These are phyloP conservation scores for Colletotrichum magnum DNA, from an alignment of 2,329 filamentous ascomycete genomes.

Conservation along the genomic window DNA sequence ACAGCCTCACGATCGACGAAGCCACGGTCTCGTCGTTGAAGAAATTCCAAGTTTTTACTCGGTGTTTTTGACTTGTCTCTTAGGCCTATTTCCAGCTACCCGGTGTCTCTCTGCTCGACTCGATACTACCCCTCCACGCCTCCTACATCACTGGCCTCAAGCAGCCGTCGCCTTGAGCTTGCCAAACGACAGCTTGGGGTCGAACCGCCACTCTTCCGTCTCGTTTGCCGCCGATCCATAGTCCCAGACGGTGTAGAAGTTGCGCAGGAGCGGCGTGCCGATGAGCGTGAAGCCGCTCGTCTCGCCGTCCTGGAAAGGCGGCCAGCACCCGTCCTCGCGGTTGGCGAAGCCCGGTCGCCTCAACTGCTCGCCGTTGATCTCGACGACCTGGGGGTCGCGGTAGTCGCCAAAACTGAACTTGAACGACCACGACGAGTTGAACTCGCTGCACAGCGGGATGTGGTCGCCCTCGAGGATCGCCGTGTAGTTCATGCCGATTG, in stretches of 20 bases:
- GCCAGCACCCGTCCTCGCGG: slow-evolving; percentile 52
- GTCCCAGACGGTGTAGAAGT: slow-evolving; percentile 53
- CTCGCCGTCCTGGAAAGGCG: slow-evolving; percentile 48
- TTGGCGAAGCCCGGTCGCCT: slow-evolving; percentile 50
- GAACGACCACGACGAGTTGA: slow-evolving; percentile 53
- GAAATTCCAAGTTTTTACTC: neutral
- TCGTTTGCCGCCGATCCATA: slow-evolving; percentile 44
- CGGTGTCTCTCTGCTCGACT: neutral
- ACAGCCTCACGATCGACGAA: slow-evolving; percentile 4
- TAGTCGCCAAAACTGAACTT: slow-evolving; percentile 44
- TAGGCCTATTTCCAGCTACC: neutral
- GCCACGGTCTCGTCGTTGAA: neutral
- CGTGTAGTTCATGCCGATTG: slow-evolving; percentile 53
- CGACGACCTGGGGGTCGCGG: slow-evolving; percentile 41
- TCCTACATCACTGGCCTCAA: neutral
- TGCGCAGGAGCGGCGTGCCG: slow-evolving; percentile 47
- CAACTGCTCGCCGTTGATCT: slow-evolving; percentile 51
- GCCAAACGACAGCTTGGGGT: slow-evolving; percentile 44
- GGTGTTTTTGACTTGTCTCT: neutral
- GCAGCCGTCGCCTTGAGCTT: slow-evolving; percentile 42
- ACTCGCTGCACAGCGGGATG: slow-evolving; percentile 52
- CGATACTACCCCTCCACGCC: neutral
- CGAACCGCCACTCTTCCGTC: neutral
- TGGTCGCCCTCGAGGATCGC: slow-evolving; percentile 47
- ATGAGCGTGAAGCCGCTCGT: slow-evolving; percentile 47